Evolutionary conservation across 495 filamentous ascomycete species (phyloP), one percentile per base, ranked within the genome.

Genomic region (Penicilliopsis zonata): DNA sequence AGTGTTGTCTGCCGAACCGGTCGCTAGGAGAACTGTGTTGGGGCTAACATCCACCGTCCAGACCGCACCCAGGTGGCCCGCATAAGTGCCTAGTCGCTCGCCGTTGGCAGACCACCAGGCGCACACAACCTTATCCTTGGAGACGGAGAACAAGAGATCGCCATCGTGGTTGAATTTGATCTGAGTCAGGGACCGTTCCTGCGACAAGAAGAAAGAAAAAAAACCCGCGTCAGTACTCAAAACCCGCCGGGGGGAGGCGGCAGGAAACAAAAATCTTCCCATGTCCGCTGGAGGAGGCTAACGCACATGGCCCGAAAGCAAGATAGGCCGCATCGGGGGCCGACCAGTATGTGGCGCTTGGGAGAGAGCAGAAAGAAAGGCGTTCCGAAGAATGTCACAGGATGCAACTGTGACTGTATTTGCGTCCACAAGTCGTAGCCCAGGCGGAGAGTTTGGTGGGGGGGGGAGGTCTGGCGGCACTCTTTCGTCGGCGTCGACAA

Each of bases 31-130:
- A 40, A 82, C 83, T 42, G 82, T 86, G 47, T 86, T 90, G 41
- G 90, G 86, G 68, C 94, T 86, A 42, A 96, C 82, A 50, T 96
- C 92, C 53, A 99, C 82, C 34, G 87, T 94, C 90, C 90, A 99
- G 59, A 99, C 78, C 39, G 90, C 92, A 58, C 90, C 90, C 52
- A 88, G 80, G 69, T 99, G 90, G 50, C 90, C 90, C 50, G 82
- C 74, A 63, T 99, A 99, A 40, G 88, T 92, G 51, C 88, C 88
- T 33, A 96, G 70, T 40, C 87, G 77, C 69, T 94, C 86, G 62
- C 86, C 86, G 61, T 93, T 94, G 59, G 82, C 82, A 28, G 85
- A 74, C 65, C 74, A 94, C 86, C 88, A 95, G 40, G 73, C 86
- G 67, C 87, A 93, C 45, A 94, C 82, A 41, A 88, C 72, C 57